phyloP scores from a whole-genome alignment of 805 yeast genomes.

The Cyberlindnera euphorbiae region DNA sequence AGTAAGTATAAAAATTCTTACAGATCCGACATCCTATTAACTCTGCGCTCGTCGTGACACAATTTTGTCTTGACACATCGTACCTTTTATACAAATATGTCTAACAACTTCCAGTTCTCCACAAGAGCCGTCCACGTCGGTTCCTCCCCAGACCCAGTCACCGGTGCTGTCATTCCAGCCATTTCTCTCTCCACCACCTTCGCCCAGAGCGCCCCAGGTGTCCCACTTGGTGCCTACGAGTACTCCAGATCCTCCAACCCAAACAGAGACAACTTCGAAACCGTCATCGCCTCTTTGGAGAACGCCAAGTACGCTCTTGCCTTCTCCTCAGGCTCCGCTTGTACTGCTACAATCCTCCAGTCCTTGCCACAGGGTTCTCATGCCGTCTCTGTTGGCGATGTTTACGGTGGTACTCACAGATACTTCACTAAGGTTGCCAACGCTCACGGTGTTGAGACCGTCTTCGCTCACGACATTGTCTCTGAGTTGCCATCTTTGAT shows the following conservation, averaged over 20 bases:
- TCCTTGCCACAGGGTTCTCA: constrained; percentile 68
- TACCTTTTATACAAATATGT: no score
- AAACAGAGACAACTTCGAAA: constrained; percentile 77
- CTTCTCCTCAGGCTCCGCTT: constrained; percentile 81
- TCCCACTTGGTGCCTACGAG: constrained; percentile 75
- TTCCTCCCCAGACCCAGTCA: constrained; percentile 58
- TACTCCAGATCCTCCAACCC: constrained; percentile 86
- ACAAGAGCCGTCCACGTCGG: constrained; percentile 87
- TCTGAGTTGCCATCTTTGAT: constrained; percentile 52
- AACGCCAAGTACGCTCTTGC: constrained; percentile 73
- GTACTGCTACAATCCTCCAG: constrained; percentile 74
- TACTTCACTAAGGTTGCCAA: constrained; percentile 82
- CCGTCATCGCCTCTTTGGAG: constrained; percentile 74
- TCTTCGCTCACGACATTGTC: constrained; percentile 62
- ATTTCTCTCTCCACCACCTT: constrained; percentile 81
- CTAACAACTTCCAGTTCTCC: constrained; percentile 40
- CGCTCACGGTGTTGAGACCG: constrained; percentile 67
- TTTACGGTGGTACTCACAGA: constrained; percentile 89
- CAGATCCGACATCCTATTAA: no score
- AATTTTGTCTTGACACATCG: no score
- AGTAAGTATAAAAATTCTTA: no score
- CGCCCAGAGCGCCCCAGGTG: constrained; percentile 73
- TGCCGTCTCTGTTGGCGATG: constrained; percentile 77
- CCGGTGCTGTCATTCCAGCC: constrained; percentile 87
- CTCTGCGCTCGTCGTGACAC: no score